Evolutionary conservation across 305 asterid genomes (phyloP).

Genomic region (Plantago lanceolata): DNA sequence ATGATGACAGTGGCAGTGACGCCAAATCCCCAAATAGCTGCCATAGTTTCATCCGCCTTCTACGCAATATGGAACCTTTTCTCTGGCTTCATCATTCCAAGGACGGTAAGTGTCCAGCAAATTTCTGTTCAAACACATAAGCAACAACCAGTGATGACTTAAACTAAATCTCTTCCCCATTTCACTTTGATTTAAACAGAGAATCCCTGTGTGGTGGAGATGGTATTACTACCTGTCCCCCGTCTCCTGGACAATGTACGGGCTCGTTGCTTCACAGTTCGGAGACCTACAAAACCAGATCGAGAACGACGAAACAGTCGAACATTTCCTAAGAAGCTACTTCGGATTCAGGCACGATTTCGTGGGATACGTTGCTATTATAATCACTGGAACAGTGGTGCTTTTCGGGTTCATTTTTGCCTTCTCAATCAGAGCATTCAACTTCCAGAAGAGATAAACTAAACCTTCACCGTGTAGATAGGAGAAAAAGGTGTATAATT

Average conservation of each 20-base stretch:
- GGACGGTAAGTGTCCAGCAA: constrained; percentile 38
- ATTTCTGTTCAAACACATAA: background rate
- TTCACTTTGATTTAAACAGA: constrained; percentile 44
- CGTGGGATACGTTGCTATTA: constrained; percentile 56
- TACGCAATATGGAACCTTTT: constrained; percentile 76
- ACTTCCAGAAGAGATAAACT: constrained; percentile 64
- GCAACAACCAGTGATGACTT: background rate
- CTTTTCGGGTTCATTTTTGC: constrained; percentile 67
- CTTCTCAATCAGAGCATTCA: constrained; percentile 58
- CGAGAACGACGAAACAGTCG: constrained; percentile 50
- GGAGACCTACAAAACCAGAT: constrained; percentile 48
- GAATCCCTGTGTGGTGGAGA: constrained; percentile 94
- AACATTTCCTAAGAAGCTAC: constrained; percentile 46
- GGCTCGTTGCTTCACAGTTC: constrained; percentile 65
- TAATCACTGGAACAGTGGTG: constrained; percentile 47
- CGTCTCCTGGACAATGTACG: constrained; percentile 70
- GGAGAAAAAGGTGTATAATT: background rate
- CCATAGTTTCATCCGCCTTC: constrained; percentile 55
- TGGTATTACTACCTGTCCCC: constrained; percentile 73
- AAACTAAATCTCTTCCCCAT: background rate
- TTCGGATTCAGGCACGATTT: constrained; percentile 55
- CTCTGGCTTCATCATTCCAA: constrained; percentile 77
- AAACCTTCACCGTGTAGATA: background rate
- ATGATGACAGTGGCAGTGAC: constrained; percentile 88
- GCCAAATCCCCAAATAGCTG: constrained; percentile 72